These are phyloP conservation scores for Gaeumannomyces sp. DNA, from an alignment of 2,329 filamentous ascomycete species.

Conservation along the genomic window DNA sequence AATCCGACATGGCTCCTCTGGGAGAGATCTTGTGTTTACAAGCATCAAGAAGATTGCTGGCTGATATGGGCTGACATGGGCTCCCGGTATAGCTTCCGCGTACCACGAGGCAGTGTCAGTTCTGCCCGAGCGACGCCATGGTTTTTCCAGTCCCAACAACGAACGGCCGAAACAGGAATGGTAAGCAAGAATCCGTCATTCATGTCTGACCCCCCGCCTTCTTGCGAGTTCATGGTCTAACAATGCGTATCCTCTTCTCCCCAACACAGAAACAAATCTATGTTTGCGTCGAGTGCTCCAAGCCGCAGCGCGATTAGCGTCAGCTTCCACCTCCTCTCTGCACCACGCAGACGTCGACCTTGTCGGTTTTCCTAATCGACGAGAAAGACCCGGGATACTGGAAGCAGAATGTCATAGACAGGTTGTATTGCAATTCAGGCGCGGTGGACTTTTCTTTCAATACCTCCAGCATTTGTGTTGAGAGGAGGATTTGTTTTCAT, in stretches of 20 bases:
- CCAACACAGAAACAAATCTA: constrained; percentile 73
- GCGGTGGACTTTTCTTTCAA: no score
- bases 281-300: constrained; percentile 78
- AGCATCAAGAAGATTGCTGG: constrained; percentile 14
- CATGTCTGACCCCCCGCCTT: constrained; percentile 8
- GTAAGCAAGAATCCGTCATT: constrained; percentile 46
- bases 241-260: constrained; percentile 18
- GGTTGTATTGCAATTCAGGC: background rate
- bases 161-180: constrained; percentile 96
- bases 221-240: constrained; percentile 3
- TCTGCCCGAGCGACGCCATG: constrained; percentile 79
- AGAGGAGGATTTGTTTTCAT: background rate
- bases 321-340: background rate
- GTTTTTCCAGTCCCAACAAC: constrained; percentile 99
- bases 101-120: constrained; percentile 77
- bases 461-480: background rate
- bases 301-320: constrained; percentile 6
- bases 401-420: background rate
- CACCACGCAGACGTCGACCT: background rate
- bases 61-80: constrained; percentile 35
- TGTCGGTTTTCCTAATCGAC: background rate
- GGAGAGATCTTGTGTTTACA: background rate
- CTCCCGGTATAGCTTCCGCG: constrained; percentile 69
- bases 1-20: background rate
- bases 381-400: background rate